These are phyloP conservation scores for Spongispora temasekensis DNA, from an alignment of 1,284 basidiomycete species.

Conservation along the genomic window DNA sequence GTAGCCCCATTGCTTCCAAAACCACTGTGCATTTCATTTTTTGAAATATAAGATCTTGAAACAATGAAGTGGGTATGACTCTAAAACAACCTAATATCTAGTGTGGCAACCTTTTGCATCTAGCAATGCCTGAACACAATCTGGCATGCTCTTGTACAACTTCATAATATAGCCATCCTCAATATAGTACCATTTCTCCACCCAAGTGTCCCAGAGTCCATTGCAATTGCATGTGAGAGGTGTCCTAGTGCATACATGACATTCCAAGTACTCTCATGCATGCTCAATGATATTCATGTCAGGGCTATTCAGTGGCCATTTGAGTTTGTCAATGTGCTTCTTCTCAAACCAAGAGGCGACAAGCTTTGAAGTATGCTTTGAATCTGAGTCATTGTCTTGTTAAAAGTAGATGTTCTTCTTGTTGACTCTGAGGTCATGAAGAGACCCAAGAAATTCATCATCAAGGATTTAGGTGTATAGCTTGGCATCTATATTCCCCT, in stretches of 20 bases:
- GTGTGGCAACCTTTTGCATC: background rate
- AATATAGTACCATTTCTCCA: background rate
- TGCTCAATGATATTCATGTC: too few relatives aligned
- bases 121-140: background rate
- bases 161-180: background rate
- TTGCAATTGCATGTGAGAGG: background rate
- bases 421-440: background rate
- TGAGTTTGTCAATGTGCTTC: background rate
- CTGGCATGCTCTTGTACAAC: background rate
- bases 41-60: background rate
- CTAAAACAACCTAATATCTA: background rate
- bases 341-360: background rate
- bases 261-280: background rate
- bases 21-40: background rate
- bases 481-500: background rate
- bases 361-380: background rate
- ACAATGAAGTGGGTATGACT: background rate
- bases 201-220: background rate
- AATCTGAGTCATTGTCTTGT: too few relatives aligned
- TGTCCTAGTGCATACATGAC: background rate
- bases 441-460: background rate
- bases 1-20: background rate
- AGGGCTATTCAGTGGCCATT: too few relatives aligned
- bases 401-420: slow-evolving; percentile 1
- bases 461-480: background rate